Conservation (phyloP, 2,329 filamentous ascomycete species). For the Cryphonectria japonica region DNA sequence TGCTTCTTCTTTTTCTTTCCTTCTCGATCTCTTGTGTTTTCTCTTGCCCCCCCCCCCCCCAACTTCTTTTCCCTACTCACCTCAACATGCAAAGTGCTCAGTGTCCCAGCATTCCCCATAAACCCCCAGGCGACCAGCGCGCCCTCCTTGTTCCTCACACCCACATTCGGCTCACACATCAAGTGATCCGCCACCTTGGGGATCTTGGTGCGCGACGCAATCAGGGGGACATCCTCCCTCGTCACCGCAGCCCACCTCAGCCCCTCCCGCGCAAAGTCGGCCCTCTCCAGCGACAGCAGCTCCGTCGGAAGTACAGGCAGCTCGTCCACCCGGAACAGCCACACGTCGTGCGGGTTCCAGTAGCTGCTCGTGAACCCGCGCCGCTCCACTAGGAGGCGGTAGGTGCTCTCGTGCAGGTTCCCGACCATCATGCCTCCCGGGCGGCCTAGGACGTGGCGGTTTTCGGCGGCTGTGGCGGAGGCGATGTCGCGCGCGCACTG, state of each 20-base stretch:
- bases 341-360: constrained; percentile 56
- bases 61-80: constrained; percentile 20
- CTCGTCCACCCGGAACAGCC: constrained; percentile 55
- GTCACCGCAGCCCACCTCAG: constrained; percentile 60
- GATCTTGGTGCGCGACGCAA: constrained; percentile 59
- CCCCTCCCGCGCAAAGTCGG: constrained; percentile 45
- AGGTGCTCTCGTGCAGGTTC: constrained; percentile 37
- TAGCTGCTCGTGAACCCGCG: constrained; percentile 35
- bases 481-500: constrained; percentile 35
- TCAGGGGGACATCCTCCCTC: constrained; percentile 58
- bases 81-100: constrained; percentile 36
- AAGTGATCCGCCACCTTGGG: constrained; percentile 55
- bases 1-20: too few relatives aligned
- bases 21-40: too few relatives aligned
- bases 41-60: background rate
- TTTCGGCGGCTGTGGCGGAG: constrained; percentile 31
- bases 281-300: constrained; percentile 25
- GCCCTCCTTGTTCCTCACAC: constrained; percentile 50
- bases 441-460: constrained; percentile 20
- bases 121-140: constrained; percentile 69
- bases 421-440: constrained; percentile 43
- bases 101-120: constrained; percentile 44
- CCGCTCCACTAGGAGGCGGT: constrained; percentile 33
- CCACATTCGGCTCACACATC: constrained; percentile 49
- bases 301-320: constrained; percentile 42